These are phyloP conservation scores for Kodamaea sp. DNA, from an alignment of 1,139 yeast genomes.

Conservation along the genomic window DNA sequence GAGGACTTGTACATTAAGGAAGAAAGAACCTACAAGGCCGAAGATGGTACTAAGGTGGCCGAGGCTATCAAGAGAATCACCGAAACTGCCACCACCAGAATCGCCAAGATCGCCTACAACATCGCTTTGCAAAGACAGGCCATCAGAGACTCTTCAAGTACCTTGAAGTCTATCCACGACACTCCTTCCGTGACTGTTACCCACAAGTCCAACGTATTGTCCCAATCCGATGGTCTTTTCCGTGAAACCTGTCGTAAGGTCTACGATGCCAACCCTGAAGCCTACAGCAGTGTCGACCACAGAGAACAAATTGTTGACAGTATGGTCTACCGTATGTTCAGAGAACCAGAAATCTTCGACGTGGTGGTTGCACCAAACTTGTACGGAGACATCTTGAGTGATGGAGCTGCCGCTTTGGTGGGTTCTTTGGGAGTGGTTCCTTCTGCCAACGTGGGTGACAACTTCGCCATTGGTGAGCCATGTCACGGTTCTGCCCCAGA, in stretches of 20 bases:
- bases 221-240: conserved; percentile 92
- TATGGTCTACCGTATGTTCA: conserved; percentile 97
- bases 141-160: conserved; percentile 60
- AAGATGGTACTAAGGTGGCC: conserved; percentile 81
- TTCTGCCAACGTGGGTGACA: conserved; percentile 95
- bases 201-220: conserved; percentile 93
- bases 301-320: conserved; percentile 98
- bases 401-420: conserved; percentile 98
- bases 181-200: conserved; percentile 84
- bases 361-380: conserved; percentile 98
- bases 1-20: conserved; percentile 96
- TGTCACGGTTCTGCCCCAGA: conserved; percentile 99
- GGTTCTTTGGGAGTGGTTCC: conserved; percentile 99
- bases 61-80: conserved; percentile 97
- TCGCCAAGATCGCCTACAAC: conserved; percentile 88
- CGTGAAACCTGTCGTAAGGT: conserved; percentile 85
- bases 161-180: conserved; percentile 41
- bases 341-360: conserved; percentile 95
- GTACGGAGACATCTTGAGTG: conserved; percentile 95
- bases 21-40: conserved; percentile 70
- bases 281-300: conserved; percentile 59
- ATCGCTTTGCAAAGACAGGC: conserved; percentile 90
- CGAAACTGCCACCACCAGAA: conserved; percentile 80
- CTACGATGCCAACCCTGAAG: conserved; percentile 63
- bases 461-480: conserved; percentile 97